Evolutionary conservation across 2,329 filamentous ascomycete species (phyloP), one percentile per base, ranked within the genome.

Genomic region (Torrubiella hemipterigena): DNA sequence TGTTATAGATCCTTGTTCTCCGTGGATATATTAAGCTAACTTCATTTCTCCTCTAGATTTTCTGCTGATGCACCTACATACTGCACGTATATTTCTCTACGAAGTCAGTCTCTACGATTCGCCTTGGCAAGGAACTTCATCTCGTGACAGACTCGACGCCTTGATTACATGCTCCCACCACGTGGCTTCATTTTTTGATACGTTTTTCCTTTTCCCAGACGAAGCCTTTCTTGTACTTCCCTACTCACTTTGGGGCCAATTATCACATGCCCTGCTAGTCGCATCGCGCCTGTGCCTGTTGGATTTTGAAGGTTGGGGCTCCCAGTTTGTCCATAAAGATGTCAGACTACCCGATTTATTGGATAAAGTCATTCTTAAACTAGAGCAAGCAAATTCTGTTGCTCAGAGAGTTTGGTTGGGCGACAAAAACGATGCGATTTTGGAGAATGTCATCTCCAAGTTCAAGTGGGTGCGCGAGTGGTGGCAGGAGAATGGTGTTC

Each of bases 381-480:
- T 34, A 4, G 17, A 22, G 8, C 10, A 13, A n/a, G 18, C 22
- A 7, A 27, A 34, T 2, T 11, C 17, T 6, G 17, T 27, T 27
- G 32, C 32, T 6, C 30, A 30, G 17, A 5, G 11, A 13, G 5
- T 14, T 13, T 34, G 32, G 32, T 23, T 34, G 13, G 27, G 27
- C 3, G 28, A 34, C 3, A 15, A 11, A 10, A 28, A 30, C 4
- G 32, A 34, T 27, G 6, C 23, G 6, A 30, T 34, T 14, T 15
- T 34, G 5, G 21, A 12, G 13, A 21, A 28, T 11, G 18, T 34
- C n/a, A 26, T 21, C 12, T 21, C 22, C 16, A 34, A 34, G 17
- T 34, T 34, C 23, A 23, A 17, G 6, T 34, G 32, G 32, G 27
- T 34, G 22, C 16, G 23, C 14, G 27, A 14, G 18, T 34, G 32